These are phyloP conservation scores for Austroboletus niveus DNA, from an alignment of 1,284 basidiomycete species.

Conservation along the genomic window DNA sequence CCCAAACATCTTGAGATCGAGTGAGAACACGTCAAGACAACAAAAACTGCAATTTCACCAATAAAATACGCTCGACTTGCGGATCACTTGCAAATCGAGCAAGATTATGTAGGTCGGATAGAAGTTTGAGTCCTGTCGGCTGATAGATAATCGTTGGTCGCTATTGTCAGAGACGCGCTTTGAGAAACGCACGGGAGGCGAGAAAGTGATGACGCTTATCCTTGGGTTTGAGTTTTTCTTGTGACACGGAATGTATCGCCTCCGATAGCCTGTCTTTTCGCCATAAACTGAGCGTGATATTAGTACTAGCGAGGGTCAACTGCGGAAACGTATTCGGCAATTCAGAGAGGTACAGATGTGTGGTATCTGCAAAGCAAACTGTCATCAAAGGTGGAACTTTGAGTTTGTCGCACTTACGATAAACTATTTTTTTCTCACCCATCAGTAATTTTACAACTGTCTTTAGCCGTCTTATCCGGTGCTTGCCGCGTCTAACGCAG, in stretches of 20 bases:
- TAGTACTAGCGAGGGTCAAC: too few relatives aligned
- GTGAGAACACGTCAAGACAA: too few relatives aligned
- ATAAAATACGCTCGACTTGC: background rate
- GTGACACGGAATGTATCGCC: background rate
- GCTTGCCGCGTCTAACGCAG: too few relatives aligned
- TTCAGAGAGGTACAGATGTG: too few relatives aligned
- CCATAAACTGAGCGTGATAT: too few relatives aligned
- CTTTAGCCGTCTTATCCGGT: too few relatives aligned
- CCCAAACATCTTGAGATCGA: background rate
- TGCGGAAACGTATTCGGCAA: too few relatives aligned
- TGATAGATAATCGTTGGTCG: background rate
- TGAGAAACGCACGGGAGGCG: background rate
- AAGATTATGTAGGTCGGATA: background rate
- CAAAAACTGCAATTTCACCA: background rate
- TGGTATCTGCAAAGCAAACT: too few relatives aligned
- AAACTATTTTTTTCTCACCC: too few relatives aligned
- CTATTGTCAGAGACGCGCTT: background rate
- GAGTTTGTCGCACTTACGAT: too few relatives aligned
- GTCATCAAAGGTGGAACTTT: too few relatives aligned
- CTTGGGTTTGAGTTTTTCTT: background rate
- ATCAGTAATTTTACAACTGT: too few relatives aligned
- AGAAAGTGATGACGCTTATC: background rate
- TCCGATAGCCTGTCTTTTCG: background rate
- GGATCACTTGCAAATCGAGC: background rate
- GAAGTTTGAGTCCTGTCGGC: background rate